phyloP scores from a whole-genome alignment of 2,329 filamentous ascomycete genomes.

The Exophiala sideris region DNA sequence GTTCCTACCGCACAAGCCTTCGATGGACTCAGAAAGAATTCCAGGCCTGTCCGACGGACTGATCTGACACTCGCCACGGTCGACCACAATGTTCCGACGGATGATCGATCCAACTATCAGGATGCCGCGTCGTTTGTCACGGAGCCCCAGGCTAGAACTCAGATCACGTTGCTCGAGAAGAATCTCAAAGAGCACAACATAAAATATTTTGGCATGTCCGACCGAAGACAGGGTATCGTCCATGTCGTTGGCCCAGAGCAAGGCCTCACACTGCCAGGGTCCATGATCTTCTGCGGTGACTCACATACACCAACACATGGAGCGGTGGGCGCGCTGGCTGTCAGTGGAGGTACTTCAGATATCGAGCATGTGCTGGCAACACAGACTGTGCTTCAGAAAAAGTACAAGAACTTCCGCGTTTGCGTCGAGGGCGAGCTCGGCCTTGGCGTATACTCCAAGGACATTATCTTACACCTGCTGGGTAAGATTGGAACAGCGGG shows the following conservation, averaged over 20 bases:
- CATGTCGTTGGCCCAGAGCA: slow-evolving; percentile 98
- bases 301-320: slow-evolving; percentile 97
- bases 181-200: slow-evolving; percentile 95
- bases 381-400: slow-evolving; percentile 90
- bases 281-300: slow-evolving; percentile 94
- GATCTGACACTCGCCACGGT: slow-evolving; percentile 95
- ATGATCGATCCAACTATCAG: slow-evolving; percentile 84
- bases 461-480: slow-evolving; percentile 88
- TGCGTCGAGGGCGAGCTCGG: slow-evolving; percentile 87
- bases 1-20: slow-evolving; percentile 99
- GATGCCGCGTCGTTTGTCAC: slow-evolving; percentile 90
- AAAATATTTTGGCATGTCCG: slow-evolving; percentile 92
- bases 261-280: slow-evolving; percentile 93
- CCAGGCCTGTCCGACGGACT: slow-evolving; percentile 79
- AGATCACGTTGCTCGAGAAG: slow-evolving; percentile 92
- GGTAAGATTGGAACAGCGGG: slow-evolving; percentile 91
- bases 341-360: slow-evolving; percentile 95
- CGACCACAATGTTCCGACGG: slow-evolving; percentile 95
- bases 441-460: slow-evolving; percentile 91
- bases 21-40: slow-evolving; percentile 85
- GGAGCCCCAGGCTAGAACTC: slow-evolving; percentile 85
- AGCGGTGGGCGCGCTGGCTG: slow-evolving; percentile 88
- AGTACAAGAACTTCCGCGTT: slow-evolving; percentile 98
- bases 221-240: slow-evolving; percentile 95
- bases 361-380: slow-evolving; percentile 97